These are phyloP conservation scores for Colletotrichum sp. DNA, from an alignment of 2,329 filamentous ascomycete genomes.

Conservation along the genomic window DNA sequence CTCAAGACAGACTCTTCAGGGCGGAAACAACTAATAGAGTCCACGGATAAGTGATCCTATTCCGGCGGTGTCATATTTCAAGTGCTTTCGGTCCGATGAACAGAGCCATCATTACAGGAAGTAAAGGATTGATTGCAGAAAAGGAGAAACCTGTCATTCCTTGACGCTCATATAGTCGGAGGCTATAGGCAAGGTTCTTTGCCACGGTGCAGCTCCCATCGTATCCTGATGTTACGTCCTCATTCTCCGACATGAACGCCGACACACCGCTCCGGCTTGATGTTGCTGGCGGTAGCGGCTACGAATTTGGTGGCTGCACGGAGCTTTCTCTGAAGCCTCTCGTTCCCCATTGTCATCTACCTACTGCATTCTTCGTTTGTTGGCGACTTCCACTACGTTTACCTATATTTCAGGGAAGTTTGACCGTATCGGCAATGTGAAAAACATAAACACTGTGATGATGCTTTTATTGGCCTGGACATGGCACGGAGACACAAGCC, in stretches of 20 bases:
- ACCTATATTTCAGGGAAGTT: neutral
- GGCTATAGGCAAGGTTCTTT: neutral
- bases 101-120: neutral
- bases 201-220: neutral
- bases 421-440: neutral
- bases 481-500: neutral
- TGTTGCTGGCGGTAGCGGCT: neutral
- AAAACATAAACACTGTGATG: accelerated
- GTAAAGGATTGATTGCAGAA: accelerated
- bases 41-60: neutral
- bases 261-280: neutral
- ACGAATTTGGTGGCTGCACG: neutral
- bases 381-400: no score
- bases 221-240: accelerated
- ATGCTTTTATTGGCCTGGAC: neutral
- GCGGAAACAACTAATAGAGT: accelerated
- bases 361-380: no score
- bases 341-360: neutral
- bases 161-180: accelerated
- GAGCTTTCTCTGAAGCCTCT: neutral
- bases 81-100: neutral
- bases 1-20: neutral
- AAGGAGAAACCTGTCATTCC: neutral
- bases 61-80: neutral
- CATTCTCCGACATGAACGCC: neutral